phyloP scores from a whole-genome alignment of 2,329 filamentous ascomycete genomes.

The Pseudocercospora pini-densiflorae region DNA sequence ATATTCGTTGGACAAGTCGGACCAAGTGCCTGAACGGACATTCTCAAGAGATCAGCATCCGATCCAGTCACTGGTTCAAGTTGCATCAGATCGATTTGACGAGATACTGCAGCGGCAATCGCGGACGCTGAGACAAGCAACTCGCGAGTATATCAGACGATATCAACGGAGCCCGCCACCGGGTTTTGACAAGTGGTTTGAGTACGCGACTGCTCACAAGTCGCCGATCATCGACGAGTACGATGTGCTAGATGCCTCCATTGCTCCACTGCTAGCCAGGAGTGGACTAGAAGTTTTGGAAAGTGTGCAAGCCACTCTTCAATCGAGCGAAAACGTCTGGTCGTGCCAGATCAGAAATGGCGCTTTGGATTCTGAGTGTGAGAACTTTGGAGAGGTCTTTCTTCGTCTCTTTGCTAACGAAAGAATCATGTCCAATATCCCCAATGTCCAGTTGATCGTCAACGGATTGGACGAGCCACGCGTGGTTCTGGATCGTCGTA shows the following conservation, averaged over 20 bases:
- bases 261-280: conserved; percentile 12
- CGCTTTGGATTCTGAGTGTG: not conserved
- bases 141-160: conserved; percentile 43
- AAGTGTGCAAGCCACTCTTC: not conserved
- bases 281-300: conserved; percentile 12
- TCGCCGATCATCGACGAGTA: conserved; percentile 52
- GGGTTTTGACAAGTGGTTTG: conserved; percentile 51
- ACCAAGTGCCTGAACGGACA: no score
- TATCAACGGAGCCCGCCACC: conserved; percentile 53
- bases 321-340: no score
- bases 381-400: conserved; percentile 1
- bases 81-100: conserved; percentile 8
- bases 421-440: conserved; percentile 31
- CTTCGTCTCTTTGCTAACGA: not conserved
- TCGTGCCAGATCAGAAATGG: not conserved
- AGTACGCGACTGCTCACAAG: conserved; percentile 44
- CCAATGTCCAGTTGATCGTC: conserved; percentile 50
- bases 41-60: conserved; percentile 1
- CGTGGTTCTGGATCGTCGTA: conserved; percentile 39
- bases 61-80: not conserved
- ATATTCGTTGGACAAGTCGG: no score
- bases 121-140: conserved; percentile 10
- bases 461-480: conserved; percentile 57
- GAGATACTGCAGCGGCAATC: conserved; percentile 21
- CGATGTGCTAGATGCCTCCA: conserved; percentile 39